Percentiles rank a stretch among this genome's conserved stretches.
These are phyloP conservation scores for Kitagawia praeruptora DNA, from an alignment of 129 eudicot species.

Conservation along the genomic window DNA sequence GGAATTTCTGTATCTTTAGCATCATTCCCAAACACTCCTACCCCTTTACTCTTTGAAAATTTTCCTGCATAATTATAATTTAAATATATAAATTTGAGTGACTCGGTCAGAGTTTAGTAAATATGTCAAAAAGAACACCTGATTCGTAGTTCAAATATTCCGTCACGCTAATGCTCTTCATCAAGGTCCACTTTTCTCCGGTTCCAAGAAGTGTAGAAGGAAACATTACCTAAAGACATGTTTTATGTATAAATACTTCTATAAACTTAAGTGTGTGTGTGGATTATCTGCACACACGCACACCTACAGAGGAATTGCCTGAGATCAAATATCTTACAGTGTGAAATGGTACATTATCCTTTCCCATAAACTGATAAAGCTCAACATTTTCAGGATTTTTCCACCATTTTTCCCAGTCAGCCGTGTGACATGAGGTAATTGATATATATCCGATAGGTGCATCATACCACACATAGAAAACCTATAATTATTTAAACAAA, in stretches of 20 bases:
- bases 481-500: constrained; percentile 3
- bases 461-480: constrained; percentile 34
- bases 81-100: neutral
- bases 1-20: constrained; percentile 83
- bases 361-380: constrained; percentile 16
- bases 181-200: constrained; percentile 84
- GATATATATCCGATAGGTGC: constrained; percentile 32
- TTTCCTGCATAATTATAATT: constrained; percentile 30
- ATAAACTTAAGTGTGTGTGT: neutral
- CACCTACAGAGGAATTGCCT: neutral
- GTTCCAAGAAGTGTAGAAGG: constrained; percentile 93
- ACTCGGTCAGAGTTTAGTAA: neutral
- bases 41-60: constrained; percentile 86
- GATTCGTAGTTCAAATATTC: constrained; percentile 80
- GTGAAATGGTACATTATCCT: constrained; percentile 18
- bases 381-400: constrained; percentile 23
- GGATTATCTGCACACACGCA: neutral
- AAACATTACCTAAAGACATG: constrained; percentile 62
- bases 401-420: constrained; percentile 35
- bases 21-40: constrained; percentile 95
- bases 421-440: constrained; percentile 22
- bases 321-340: constrained; percentile 9
- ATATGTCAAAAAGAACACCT: neutral
- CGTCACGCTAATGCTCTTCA: constrained; percentile 85
- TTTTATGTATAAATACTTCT: neutral